Base-by-base conservation (phyloP, 805 yeast genomes). In the Starmera caribaea region DNA sequence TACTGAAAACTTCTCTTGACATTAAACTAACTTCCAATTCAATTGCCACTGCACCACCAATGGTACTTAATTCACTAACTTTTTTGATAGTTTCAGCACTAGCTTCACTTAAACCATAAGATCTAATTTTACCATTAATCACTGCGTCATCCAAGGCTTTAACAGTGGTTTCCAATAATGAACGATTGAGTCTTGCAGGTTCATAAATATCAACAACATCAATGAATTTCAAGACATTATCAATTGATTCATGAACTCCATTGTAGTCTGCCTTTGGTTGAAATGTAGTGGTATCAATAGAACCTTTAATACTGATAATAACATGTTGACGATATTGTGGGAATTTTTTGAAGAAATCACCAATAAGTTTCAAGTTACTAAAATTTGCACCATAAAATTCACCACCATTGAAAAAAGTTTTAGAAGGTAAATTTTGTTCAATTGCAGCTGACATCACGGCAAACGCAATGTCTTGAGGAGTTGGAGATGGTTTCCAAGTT, bases 1-100 rank as follows among this genome's bases (percentile, higher is more conserved):
- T 76, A 3, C 55, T 42, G 34, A 76, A 53, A 31, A 80, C 71
- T 13, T 81, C 84, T 35, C 74, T 71, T n/a, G 76, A 58, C 63
- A 81, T 74, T 41, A 89, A 55, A 3, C 95, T 84, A 44, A 80
- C 71, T 60, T 88, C 97, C 34, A 82, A 68, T 63, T 88, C 96
- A 34, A 82, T 84, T 47, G 76, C 76, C 6, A 21, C 26, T 3
- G 76, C 66, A 41, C 86, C 68, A 32, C 79, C 81, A 35, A 60
- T 58, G 35, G 48, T 54, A 41, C 69, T 66, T 4, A 74, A 71
- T 33, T 65, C 59, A 30, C 64, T 59, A 3, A 92, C 89, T 44
- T 73, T 73, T 16, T 59, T 55, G 41, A 89, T 71, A 12, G 89
- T 73, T 0, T 65, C 68, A 5, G 74, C 79, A 16, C 74, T 68